Evolutionary conservation across 2,329 filamentous ascomycete genomes (phyloP), one percentile per base, ranked within the genome.

Genomic region (Paracorniculantispora psalliotae): DNA sequence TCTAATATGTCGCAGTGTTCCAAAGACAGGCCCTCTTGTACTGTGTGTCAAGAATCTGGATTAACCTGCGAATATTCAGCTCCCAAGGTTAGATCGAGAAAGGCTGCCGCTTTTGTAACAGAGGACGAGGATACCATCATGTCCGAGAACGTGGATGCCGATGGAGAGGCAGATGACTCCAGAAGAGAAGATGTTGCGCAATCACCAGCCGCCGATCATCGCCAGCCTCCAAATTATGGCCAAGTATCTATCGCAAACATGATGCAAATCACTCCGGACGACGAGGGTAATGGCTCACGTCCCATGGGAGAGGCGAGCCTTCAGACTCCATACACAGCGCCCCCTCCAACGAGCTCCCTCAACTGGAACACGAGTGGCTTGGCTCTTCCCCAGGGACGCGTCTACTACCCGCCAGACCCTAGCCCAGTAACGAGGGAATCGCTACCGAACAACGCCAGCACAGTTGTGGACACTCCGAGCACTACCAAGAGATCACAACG

Each of bases 11-110:
- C 12, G 15, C 23, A 78, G 75, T 80, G 78, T 47, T 71, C 76
- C 12, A 74, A 69, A 49, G 71, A 72, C 44, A 71, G 67, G 41
- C 77, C 77, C 4, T 64, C 64, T 1, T 80, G 78, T 61, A 66
- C 66, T 7, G 69, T 71, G 39, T 80, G 78, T 26, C 57, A 68
- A 23, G 62, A 65, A 7, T 59, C 65, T 5, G 70, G 69, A 0
- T 59, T 66, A 5, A 60, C 62, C 8, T 80, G 78, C 61, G 67
- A 74, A 50, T 80, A 78, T 62, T 68, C 75, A 23, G 63, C 69
- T n/a, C 66, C 68, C 13, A 72, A 68, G 41, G 65, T 57, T 67
- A 66, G 28, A 64, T 28, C 35, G 68, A 67, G 52, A 7, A 65
- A 67, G 55, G 62, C 68, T 17, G 58, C 60, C 3, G 63, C 64